A percentile compares a stretch with the other conserved stretches of the same genome.
Evolutionary conservation across 331 rosid species (phyloP).

Genomic region (Rhamnella rubrinervis): DNA sequence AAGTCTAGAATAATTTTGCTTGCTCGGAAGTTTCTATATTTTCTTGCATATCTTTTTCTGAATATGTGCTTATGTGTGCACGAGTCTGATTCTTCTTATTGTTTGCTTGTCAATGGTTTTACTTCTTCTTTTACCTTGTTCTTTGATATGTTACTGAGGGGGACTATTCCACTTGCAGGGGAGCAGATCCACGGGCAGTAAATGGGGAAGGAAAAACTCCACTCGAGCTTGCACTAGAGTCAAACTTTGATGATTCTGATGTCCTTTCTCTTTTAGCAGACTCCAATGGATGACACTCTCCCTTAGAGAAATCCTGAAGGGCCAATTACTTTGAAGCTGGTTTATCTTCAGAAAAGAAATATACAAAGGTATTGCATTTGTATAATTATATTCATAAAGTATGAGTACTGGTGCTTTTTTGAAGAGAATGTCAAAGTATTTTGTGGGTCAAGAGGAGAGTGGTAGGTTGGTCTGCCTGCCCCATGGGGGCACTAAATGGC

Average conservation of each 20-base stretch:
- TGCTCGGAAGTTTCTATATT: not conserved
- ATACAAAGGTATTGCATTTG: slow-evolving; percentile 60
- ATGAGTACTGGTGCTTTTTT: slow-evolving; percentile 43
- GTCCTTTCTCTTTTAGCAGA: slow-evolving; percentile 58
- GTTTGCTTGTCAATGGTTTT: not conserved
- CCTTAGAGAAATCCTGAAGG: slow-evolving; percentile 12
- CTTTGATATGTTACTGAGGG: slow-evolving; percentile 21
- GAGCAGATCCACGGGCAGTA: slow-evolving; percentile 83
- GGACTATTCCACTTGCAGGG: slow-evolving; percentile 54
- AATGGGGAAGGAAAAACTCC: slow-evolving; percentile 89
- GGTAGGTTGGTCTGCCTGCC: slow-evolving; percentile 70
- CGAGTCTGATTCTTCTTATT: too few species aligned
- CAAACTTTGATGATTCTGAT: slow-evolving; percentile 61
- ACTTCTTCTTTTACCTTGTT: not conserved
- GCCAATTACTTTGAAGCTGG: slow-evolving; percentile 34
- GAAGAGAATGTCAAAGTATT: slow-evolving; percentile 35
- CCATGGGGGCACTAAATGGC: slow-evolving; percentile 53
- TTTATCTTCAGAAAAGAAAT: slow-evolving; percentile 5
- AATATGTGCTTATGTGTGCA: not conserved
- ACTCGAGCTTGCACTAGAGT: slow-evolving; percentile 63
- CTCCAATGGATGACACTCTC: slow-evolving; percentile 58
- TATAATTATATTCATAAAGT: slow-evolving; percentile 54
- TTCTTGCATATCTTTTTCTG: not conserved
- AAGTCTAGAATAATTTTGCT: not conserved
- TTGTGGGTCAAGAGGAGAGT: slow-evolving; percentile 54